Conservation (phyloP, 208 protist genomes). For the Trypanosoma melophagium region DNA sequence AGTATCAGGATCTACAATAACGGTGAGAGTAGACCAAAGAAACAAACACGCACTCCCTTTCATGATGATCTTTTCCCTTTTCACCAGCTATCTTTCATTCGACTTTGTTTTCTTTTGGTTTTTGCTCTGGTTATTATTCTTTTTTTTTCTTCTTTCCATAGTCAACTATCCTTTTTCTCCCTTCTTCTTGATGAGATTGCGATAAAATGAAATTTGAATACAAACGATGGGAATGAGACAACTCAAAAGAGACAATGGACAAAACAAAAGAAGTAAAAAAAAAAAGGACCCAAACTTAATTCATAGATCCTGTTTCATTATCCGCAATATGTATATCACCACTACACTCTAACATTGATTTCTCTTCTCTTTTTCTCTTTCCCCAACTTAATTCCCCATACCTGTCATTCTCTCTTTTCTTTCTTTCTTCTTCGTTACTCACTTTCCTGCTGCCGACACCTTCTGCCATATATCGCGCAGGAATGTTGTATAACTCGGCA, state of each 20-base stretch:
- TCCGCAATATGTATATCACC: not conserved
- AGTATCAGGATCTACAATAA: not conserved
- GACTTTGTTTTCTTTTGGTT: not conserved
- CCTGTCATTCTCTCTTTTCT: not conserved
- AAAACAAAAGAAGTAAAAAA: too few species aligned
- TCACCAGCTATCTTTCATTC: not conserved
- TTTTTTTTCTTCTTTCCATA: constrained; percentile 1
- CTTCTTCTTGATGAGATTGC: not conserved
- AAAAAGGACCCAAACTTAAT: too few species aligned
- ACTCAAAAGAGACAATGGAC: too few species aligned
- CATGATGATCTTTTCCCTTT: not conserved
- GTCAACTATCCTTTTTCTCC: not conserved
- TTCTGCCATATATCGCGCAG: constrained; percentile 60
- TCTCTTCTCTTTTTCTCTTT: constrained; percentile 10
- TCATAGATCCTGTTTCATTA: too few species aligned
- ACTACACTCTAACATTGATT: not conserved
- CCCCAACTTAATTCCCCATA: not conserved
- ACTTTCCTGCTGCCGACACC: constrained; percentile 21
- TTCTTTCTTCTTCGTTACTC: not conserved
- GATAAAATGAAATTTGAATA: too few species aligned
- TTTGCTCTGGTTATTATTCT: not conserved
- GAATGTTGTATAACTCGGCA: constrained; percentile 68
- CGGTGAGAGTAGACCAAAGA: too few species aligned
- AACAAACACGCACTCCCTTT: not conserved
- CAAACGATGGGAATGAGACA: too few species aligned